phyloP scores from a whole-genome alignment of 352 stramenopile species.

The Pythium brachiatum region DNA sequence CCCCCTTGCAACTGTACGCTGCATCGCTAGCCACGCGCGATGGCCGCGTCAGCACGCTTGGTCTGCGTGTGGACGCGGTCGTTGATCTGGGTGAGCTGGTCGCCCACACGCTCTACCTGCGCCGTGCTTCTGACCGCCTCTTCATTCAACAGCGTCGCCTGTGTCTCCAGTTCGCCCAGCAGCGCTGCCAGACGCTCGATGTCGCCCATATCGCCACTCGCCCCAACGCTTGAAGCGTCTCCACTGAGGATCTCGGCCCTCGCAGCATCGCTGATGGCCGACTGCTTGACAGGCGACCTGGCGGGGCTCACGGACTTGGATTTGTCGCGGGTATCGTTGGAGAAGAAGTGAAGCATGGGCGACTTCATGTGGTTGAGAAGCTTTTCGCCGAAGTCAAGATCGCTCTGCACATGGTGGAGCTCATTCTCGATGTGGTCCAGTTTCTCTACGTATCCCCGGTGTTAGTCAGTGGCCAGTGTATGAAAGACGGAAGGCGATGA shows the following conservation, averaged over 20 bases:
- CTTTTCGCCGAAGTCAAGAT: conserved; percentile 77
- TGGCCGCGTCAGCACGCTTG: conserved; percentile 48
- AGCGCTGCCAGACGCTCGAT: conserved; percentile 58
- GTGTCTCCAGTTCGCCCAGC: conserved; percentile 66
- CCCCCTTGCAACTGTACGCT: neutral
- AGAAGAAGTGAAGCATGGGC: conserved; percentile 70
- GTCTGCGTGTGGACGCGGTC: conserved; percentile 70
- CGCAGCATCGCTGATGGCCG: conserved; percentile 1
- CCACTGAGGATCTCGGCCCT: conserved; percentile 18
- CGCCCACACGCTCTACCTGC: conserved; percentile 70
- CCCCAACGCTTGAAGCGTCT: neutral
- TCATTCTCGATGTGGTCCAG: conserved; percentile 68
- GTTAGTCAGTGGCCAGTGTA: neutral
- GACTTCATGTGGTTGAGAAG: conserved; percentile 66
- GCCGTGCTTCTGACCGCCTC: conserved; percentile 66
- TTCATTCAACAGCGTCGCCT: conserved; percentile 62
- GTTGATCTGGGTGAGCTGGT: conserved; percentile 64
- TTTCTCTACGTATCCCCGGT: conserved; percentile 37
- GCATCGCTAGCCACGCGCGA: conserved; percentile 15
- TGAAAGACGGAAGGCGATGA: too few species aligned
- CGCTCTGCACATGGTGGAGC: conserved; percentile 48
- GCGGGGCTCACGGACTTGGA: conserved; percentile 7
- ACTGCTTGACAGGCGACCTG: conserved; percentile 14
- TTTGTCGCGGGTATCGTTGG: conserved; percentile 35
- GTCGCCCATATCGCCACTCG: conserved; percentile 35